These are phyloP conservation scores for Jacaranda copaia DNA, from an alignment of 257 asterid species.

Conservation along the genomic window DNA sequence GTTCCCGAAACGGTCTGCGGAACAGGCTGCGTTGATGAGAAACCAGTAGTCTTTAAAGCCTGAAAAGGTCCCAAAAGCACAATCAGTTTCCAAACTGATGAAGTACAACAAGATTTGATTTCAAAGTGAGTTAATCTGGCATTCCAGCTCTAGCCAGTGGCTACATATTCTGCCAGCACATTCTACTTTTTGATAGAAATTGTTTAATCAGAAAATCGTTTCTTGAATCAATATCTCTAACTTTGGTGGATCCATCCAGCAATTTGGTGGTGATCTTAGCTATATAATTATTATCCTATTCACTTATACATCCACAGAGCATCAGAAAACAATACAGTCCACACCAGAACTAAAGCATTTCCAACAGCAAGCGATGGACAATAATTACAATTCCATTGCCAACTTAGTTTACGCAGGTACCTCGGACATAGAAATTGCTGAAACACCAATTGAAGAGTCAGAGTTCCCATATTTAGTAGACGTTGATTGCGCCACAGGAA, in stretches of 20 bases:
- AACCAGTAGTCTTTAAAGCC: constrained; percentile 67
- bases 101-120: constrained; percentile 3
- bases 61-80: constrained; percentile 37
- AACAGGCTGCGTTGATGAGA: constrained; percentile 63
- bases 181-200: neutral
- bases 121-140: neutral
- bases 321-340: neutral
- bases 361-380: neutral
- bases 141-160: neutral
- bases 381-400: neutral
- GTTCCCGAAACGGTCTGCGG: constrained; percentile 60
- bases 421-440: constrained; percentile 78
- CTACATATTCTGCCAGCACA: too few species aligned
- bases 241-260: constrained; percentile 1
- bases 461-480: constrained; percentile 66
- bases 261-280: neutral
- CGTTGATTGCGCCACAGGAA: constrained; percentile 60
- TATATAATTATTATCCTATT: neutral
- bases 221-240: neutral
- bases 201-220: neutral
- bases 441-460: constrained; percentile 57
- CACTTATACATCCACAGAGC: constrained; percentile 11
- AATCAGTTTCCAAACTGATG: constrained; percentile 15
- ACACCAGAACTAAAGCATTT: neutral
- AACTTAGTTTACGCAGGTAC: constrained; percentile 41